phyloP scores from a whole-genome alignment of 1,284 basidiomycete genomes.

The Sparassis latifolia region DNA sequence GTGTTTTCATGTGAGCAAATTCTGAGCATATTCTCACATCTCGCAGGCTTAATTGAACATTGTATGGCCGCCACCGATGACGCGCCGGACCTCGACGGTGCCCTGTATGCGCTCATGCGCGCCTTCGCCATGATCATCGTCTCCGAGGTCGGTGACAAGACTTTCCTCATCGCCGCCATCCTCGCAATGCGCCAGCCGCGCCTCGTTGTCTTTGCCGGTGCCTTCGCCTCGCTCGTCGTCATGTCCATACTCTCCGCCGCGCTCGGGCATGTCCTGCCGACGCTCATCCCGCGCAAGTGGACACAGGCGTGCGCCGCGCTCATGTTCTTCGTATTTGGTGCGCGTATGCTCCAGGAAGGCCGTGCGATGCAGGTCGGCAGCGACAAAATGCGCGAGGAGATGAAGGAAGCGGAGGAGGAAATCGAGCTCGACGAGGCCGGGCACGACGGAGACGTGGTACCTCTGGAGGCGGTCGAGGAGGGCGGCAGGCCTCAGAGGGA shows the following conservation, averaged over 20 bases:
- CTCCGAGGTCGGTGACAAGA: slow-evolving; percentile 96
- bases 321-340: slow-evolving; percentile 84
- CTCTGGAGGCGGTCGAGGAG: slow-evolving; percentile 61
- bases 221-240: slow-evolving; percentile 81
- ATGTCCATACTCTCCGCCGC: slow-evolving; percentile 92
- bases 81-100: slow-evolving; percentile 27
- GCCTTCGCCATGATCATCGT: slow-evolving; percentile 86
- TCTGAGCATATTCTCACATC: too few species aligned
- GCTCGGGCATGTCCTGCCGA: slow-evolving; percentile 81
- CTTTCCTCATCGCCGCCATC: slow-evolving; percentile 95
- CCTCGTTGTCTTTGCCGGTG: slow-evolving; percentile 82
- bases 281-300: slow-evolving; percentile 74
- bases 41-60: not conserved
- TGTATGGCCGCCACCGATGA: slow-evolving; percentile 21
- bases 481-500: slow-evolving; percentile 26
- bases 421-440: slow-evolving; percentile 65
- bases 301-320: slow-evolving; percentile 76
- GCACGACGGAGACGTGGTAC: slow-evolving; percentile 41
- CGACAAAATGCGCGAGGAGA: slow-evolving; percentile 85
- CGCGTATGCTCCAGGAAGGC: slow-evolving; percentile 81
- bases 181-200: slow-evolving; percentile 93
- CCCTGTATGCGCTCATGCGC: slow-evolving; percentile 55
- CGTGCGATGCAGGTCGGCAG: slow-evolving; percentile 68
- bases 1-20: too few species aligned
- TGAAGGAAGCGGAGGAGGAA: slow-evolving; percentile 89